Percentiles rank a stretch among this genome's conserved stretches.
Conservation (phyloP, 225 moss, liverwort and hornwort genomes). For the Asterella californica region DNA sequence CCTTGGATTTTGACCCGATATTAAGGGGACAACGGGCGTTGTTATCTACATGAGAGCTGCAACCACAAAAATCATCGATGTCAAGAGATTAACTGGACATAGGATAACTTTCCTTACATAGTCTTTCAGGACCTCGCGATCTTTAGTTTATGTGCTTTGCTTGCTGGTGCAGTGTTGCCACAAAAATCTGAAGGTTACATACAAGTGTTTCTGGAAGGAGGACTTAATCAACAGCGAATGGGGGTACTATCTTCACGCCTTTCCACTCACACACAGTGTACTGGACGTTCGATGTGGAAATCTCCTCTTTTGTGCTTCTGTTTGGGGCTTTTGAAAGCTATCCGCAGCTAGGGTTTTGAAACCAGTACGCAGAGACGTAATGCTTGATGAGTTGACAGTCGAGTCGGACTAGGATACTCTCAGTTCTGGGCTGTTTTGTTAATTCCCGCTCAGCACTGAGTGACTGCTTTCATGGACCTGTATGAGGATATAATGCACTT, state of each 20-base stretch:
- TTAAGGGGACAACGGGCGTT: no score
- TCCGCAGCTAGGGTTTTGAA: no score
- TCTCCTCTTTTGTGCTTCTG: no score
- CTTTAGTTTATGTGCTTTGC: background rate
- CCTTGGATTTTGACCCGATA: no score
- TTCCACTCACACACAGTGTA: background rate
- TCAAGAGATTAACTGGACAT: background rate
- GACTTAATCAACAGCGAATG: slow-evolving; percentile 98
- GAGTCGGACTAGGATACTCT: no score
- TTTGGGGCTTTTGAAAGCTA: no score
- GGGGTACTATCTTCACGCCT: slow-evolving; percentile 47
- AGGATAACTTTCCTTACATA: background rate
- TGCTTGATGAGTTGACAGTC: background rate
- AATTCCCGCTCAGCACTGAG: no score
- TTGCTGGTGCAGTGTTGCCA: slow-evolving; percentile 53
- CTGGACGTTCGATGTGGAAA: background rate
- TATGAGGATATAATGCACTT: background rate
- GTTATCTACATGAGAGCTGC: no score
- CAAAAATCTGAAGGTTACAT: slow-evolving; percentile 62
- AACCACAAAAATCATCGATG: no score
- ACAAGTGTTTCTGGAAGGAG: slow-evolving; percentile 95
- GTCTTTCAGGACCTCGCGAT: background rate
- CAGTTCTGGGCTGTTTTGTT: no score
- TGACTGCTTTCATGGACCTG: background rate
- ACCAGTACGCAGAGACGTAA: no score